These are phyloP conservation scores for Ciborinia camelliae DNA, from an alignment of 2,329 filamentous ascomycete genomes.

Conservation along the genomic window DNA sequence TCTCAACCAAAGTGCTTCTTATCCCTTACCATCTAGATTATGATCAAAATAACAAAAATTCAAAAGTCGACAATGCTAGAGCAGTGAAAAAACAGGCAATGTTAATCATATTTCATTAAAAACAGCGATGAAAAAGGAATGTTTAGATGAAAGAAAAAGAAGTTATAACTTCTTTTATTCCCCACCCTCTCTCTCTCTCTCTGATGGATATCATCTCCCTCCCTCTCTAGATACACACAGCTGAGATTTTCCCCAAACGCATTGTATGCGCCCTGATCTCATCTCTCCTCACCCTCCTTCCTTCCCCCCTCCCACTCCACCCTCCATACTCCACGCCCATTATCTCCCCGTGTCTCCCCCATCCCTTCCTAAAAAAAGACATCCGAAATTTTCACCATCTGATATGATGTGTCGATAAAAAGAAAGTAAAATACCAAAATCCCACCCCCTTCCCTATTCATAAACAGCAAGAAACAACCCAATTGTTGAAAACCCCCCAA, in stretches of 20 bases:
- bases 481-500: slow-evolving; percentile 1
- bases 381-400: background rate
- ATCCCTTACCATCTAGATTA: background rate
- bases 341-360: background rate
- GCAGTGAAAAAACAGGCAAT: background rate
- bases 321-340: no score
- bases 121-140: background rate
- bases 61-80: background rate
- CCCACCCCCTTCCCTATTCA: background rate
- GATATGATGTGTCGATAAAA: no score
- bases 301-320: no score
- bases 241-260: no score
- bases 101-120: background rate
- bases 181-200: background rate
- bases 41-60: background rate
- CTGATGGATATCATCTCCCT: background rate
- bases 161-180: background rate
- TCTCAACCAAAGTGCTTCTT: background rate
- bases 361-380: background rate
- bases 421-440: background rate
- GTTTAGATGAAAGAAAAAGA: background rate
- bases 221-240: no score
- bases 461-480: slow-evolving; percentile 13
- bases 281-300: no score
- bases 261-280: no score